A percentile compares a stretch with the other conserved stretches of the same genome.
These are phyloP conservation scores for Dendrostoma leiphaemia DNA, from an alignment of 2,329 filamentous ascomycete genomes.

Conservation along the genomic window DNA sequence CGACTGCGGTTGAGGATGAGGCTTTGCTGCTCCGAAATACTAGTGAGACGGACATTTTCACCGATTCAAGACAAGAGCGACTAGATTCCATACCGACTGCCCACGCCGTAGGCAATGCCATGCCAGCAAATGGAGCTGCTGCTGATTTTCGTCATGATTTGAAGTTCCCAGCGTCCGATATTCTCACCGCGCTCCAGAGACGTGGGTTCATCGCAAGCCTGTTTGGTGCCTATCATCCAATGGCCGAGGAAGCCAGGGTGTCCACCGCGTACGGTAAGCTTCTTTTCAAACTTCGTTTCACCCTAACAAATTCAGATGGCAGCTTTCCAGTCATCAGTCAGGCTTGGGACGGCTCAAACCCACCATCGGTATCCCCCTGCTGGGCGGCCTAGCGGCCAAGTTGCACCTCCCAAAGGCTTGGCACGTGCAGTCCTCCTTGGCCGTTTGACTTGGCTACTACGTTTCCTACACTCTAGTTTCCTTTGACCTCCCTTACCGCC, in stretches of 20 bases:
- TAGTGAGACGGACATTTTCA: too few species aligned
- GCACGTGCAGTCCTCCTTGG: neutral
- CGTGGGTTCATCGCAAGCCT: neutral
- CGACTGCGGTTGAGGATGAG: too few species aligned
- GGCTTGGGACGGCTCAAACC: neutral
- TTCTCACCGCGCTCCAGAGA: neutral
- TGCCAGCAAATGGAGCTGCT: too few species aligned
- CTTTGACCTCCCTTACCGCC: neutral
- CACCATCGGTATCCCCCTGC: neutral
- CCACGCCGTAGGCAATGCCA: too few species aligned
- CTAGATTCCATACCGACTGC: too few species aligned
- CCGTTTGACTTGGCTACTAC: neutral
- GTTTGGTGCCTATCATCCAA: neutral
- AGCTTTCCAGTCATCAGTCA: neutral
- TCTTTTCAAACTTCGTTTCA: constrained; percentile 22
- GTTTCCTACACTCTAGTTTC: too few species aligned
- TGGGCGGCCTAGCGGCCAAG: neutral
- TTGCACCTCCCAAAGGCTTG: neutral
- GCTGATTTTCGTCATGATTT: too few species aligned
- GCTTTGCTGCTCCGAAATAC: too few species aligned
- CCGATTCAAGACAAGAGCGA: too few species aligned
- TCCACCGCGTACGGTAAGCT: constrained; percentile 4
- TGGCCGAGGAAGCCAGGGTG: neutral
- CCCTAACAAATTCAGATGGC: constrained; percentile 12
- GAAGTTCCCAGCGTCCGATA: too few species aligned